These are phyloP conservation scores for Metschnikowia hibisci DNA, from an alignment of 805 yeast genomes.

Conservation along the genomic window DNA sequence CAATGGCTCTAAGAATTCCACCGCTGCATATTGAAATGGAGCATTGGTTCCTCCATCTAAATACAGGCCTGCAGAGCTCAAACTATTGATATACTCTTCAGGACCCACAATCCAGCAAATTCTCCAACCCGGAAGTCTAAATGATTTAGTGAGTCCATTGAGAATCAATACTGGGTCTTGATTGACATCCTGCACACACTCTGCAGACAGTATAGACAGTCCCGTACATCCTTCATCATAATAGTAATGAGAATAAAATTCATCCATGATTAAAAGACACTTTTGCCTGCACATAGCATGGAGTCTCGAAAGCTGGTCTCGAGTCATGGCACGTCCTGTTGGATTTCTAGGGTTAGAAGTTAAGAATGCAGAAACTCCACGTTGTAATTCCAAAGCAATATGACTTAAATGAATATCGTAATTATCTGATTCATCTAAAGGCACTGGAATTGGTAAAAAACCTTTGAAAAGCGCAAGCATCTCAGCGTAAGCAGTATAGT, in stretches of 20 bases:
- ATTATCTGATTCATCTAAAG: slow-evolving; percentile 53
- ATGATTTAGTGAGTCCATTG: slow-evolving; percentile 59
- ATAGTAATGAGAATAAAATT: slow-evolving; percentile 56
- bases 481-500: slow-evolving; percentile 63
- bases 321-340: slow-evolving; percentile 52
- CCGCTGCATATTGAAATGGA: slow-evolving; percentile 59
- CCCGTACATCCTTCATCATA: slow-evolving; percentile 54
- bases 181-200: slow-evolving; percentile 50
- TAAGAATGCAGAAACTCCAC: slow-evolving; percentile 56
- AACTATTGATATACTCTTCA: slow-evolving; percentile 51
- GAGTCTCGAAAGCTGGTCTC: slow-evolving; percentile 42
- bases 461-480: slow-evolving; percentile 60
- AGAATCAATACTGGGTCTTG: slow-evolving; percentile 56
- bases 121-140: slow-evolving; percentile 63
- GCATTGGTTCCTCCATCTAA: slow-evolving; percentile 60
- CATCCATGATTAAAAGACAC: slow-evolving; percentile 61
- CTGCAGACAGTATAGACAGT: slow-evolving; percentile 48
- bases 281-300: slow-evolving; percentile 51
- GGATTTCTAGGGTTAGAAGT: slow-evolving; percentile 65
- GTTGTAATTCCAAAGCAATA: slow-evolving; percentile 47
- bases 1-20: slow-evolving; percentile 50
- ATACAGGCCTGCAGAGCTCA: slow-evolving; percentile 56
- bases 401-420: slow-evolving; percentile 52
- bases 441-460: slow-evolving; percentile 61
- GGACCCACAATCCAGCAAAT: slow-evolving; percentile 63